Evolutionary conservation across 78 protist species (phyloP).

Genomic region (Capsaspora owczarzaki): DNA sequence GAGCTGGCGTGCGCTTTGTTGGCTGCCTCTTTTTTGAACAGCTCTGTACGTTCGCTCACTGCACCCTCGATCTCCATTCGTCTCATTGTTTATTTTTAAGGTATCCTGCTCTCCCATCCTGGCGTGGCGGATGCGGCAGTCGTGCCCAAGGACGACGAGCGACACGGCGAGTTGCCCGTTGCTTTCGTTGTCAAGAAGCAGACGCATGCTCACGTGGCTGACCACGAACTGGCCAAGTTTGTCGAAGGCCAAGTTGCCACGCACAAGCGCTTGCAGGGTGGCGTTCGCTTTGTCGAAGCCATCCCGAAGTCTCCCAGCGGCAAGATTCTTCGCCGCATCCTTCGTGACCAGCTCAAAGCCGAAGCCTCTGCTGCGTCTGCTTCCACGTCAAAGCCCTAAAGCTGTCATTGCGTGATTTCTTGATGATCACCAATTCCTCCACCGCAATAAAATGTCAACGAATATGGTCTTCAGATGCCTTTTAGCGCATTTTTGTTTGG

Average conservation of each 20-base stretch:
- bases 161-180: conserved; percentile 74
- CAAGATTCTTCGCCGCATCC: conserved; percentile 59
- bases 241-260: conserved; percentile 32
- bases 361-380: too few relatives aligned
- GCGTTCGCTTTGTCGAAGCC: conserved; percentile 44
- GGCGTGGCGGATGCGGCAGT: conserved; percentile 68
- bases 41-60: background rate
- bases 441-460: too few relatives aligned
- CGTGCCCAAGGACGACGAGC: conserved; percentile 46
- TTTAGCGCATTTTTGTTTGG: too few relatives aligned
- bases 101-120: conserved; percentile 45
- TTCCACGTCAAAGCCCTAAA: too few relatives aligned
- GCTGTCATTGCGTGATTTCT: too few relatives aligned
- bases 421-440: too few relatives aligned
- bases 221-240: conserved; percentile 30
- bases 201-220: conserved; percentile 24
- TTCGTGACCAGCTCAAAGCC: background rate
- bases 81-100: background rate
- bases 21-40: background rate
- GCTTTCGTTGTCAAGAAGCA: conserved; percentile 69
- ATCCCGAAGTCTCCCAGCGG: conserved; percentile 77
- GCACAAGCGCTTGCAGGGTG: conserved; percentile 50
- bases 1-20: background rate
- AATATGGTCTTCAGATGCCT: too few relatives aligned
- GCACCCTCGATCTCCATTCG: background rate